Evolutionary conservation across 148 eudicot species (phyloP).

Genomic region (Silene latifolia): DNA sequence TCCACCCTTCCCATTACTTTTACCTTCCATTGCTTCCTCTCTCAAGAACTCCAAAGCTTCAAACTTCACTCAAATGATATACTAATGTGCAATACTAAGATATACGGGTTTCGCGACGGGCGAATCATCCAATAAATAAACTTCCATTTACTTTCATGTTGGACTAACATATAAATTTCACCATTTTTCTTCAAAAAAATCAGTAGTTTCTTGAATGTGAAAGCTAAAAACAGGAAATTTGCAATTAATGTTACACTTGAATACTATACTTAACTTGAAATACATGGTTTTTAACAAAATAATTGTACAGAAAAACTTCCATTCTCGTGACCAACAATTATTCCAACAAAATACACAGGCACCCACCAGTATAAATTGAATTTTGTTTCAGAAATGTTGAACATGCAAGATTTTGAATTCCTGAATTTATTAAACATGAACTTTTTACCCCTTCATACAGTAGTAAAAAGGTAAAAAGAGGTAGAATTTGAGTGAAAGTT

Average conservation of each 20-base stretch:
- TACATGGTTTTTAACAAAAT: not conserved
- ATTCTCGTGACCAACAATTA: slow-evolving; percentile 20
- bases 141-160: not conserved
- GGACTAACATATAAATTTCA: not conserved
- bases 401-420: not conserved
- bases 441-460: not conserved
- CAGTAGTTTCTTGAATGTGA: not conserved
- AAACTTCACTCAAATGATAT: not conserved
- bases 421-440: not conserved
- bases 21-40: slow-evolving; percentile 8
- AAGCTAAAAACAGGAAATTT: slow-evolving; percentile 17
- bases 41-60: not conserved
- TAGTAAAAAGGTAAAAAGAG: not conserved
- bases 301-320: not conserved
- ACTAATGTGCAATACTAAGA: too few relatives aligned
- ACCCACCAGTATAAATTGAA: slow-evolving; percentile 4
- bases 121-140: too few relatives aligned
- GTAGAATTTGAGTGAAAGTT: not conserved
- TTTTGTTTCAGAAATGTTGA: not conserved
- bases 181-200: not conserved
- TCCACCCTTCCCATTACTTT: slow-evolving; percentile 14
- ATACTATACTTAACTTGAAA: not conserved
- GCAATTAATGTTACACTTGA: slow-evolving; percentile 20
- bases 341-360: slow-evolving; percentile 15
- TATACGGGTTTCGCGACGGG: too few relatives aligned